These are phyloP conservation scores for Yamadazyma kanchanaburiensis DNA, from an alignment of 1,139 yeast species.

Conservation along the genomic window DNA sequence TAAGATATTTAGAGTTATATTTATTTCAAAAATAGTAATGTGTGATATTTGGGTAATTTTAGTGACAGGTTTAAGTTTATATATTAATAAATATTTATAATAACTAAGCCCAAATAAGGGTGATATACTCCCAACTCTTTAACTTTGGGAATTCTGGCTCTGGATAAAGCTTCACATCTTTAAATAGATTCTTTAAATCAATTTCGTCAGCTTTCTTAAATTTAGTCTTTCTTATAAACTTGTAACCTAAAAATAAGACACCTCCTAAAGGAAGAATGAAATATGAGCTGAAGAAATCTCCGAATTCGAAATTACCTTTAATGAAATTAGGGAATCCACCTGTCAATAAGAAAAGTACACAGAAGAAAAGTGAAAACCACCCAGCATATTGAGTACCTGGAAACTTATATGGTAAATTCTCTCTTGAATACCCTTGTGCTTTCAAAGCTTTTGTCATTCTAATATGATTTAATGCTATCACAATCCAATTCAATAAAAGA, in stretches of 20 bases:
- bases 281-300: conserved; percentile 34
- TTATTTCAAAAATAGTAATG: conserved; percentile 42
- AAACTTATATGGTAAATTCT: conserved; percentile 30
- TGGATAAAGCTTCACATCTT: conserved; percentile 33
- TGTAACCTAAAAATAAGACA: conserved; percentile 25
- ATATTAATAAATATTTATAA: no score
- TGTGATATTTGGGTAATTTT: no score
- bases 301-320: conserved; percentile 28
- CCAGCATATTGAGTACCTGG: conserved; percentile 25
- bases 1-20: conserved; percentile 63
- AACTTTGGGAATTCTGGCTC: conserved; percentile 28
- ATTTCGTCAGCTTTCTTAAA: conserved; percentile 27
- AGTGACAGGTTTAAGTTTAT: no score
- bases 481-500: conserved; percentile 50
- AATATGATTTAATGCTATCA: conserved; percentile 33
- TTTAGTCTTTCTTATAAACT: conserved; percentile 23
- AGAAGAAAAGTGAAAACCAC: conserved; percentile 32
- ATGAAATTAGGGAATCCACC: conserved; percentile 40
- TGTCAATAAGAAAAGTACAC: conserved; percentile 30
- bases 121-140: conserved; percentile 23
- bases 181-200: conserved; percentile 28
- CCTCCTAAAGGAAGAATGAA: conserved; percentile 31
- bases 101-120: conserved; percentile 21
- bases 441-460: conserved; percentile 32
- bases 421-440: conserved; percentile 31